Conservation (phyloP, 1,139 yeast genomes). For the Eremothecium gossypii region DNA sequence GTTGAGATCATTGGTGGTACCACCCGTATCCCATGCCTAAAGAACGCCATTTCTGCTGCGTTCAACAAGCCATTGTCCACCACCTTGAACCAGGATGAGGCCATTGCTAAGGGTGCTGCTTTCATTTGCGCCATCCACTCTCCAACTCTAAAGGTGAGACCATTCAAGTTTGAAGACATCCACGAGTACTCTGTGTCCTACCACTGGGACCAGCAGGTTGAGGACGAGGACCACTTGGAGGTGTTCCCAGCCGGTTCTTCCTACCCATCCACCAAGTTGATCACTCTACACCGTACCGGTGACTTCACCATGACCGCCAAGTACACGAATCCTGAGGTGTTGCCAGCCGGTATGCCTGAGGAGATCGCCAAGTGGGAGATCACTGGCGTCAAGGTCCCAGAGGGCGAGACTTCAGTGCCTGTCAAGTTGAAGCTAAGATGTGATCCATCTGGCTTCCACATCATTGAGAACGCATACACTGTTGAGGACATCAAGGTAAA, state of each 20-base stretch:
- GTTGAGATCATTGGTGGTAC: constrained; percentile 97
- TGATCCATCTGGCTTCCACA: constrained; percentile 94
- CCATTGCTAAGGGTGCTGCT: constrained; percentile 98
- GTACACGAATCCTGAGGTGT: constrained; percentile 65
- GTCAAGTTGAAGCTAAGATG: constrained; percentile 92
- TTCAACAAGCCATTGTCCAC: constrained; percentile 84
- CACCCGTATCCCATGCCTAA: constrained; percentile 92
- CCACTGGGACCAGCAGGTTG: constrained; percentile 91
- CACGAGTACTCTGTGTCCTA: constrained; percentile 90
- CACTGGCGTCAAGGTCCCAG: constrained; percentile 73
- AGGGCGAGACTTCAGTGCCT: constrained; percentile 71
- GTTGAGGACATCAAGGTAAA: constrained; percentile 85
- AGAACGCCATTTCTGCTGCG: constrained; percentile 67
- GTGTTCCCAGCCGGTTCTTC: constrained; percentile 92
- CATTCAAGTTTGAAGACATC: constrained; percentile 94
- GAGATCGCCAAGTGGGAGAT: constrained; percentile 78
- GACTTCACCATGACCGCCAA: constrained; percentile 83
- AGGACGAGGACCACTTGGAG: constrained; percentile 81
- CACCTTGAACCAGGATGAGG: constrained; percentile 98
- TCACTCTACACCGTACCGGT: constrained; percentile 84
- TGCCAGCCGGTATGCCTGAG: constrained; percentile 60
- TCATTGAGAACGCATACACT: constrained; percentile 89
- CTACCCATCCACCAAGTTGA: constrained; percentile 92
- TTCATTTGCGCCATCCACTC: constrained; percentile 98
- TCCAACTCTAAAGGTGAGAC: constrained; percentile 97